Base-by-base conservation (phyloP, 163 green algal species). In the Scenedesmus sp. region DNA sequence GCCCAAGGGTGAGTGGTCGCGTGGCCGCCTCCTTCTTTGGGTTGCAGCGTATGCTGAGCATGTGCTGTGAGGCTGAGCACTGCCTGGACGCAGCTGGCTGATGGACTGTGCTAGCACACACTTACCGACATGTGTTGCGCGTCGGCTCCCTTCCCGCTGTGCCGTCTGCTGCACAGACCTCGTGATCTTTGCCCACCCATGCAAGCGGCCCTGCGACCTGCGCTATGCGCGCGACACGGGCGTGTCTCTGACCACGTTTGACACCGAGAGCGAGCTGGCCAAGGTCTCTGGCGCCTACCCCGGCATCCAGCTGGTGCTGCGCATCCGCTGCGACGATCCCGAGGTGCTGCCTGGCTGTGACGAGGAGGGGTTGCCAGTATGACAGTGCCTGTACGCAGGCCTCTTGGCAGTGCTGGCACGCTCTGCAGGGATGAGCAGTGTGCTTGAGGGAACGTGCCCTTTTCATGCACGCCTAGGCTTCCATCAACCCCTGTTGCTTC, bases 141-240 rank as follows among this genome's bases (percentile, higher is more conserved):
- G n/a, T n/a, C n/a, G n/a, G n/a, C n/a, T n/a, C n/a, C n/a, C n/a
- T n/a, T n/a, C n/a, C n/a, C n/a, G n/a, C n/a, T n/a, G n/a, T n/a
- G n/a, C n/a, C n/a, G n/a, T n/a, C 65, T 40, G 30, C 65, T 76
- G 59, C 80, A 76, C 65, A 76, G 65, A 89, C 44, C 80, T 85
- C 3, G 96, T 98, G 79, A 95, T 98, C 53, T 98, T 96, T 88
- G 96, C 96, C 0, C 96, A 97, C 92, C 94, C 96, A 4, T 97
- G 94, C 93, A 98, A 98, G 95, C 91, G 94, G 18, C 87, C 94
- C 18, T 82, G 35, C 18, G 92, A 94, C 78, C 89, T 94, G 49
- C 53, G 73, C 56, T 93, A 89, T 37, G 93, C 94, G 0, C 35
- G 53, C 30, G 83, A 88, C 37, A 43, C 81, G 26, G 90, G 87